A percentile compares a stretch with the other conserved stretches of the same genome.
These are phyloP conservation scores for Irpex sp. DNA, from an alignment of 1,284 basidiomycete species.

Conservation along the genomic window DNA sequence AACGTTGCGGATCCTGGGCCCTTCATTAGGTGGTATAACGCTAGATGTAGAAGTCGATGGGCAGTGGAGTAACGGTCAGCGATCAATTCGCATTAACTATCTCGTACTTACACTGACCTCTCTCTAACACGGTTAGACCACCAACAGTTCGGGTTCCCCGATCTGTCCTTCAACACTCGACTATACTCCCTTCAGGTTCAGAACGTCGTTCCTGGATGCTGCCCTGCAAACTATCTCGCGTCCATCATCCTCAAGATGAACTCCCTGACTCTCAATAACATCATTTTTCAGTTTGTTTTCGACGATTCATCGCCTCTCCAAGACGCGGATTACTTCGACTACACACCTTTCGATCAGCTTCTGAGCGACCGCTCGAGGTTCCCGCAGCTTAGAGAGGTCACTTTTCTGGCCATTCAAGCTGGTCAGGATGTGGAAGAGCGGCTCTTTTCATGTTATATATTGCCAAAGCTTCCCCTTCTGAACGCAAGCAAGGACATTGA, in stretches of 20 bases:
- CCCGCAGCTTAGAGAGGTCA: too few relatives aligned
- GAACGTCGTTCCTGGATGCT: not conserved
- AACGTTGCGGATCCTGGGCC: not conserved
- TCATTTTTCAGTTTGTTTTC: too few relatives aligned
- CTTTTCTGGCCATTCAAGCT: too few relatives aligned
- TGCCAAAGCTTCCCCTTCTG: too few relatives aligned
- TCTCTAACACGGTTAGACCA: not conserved
- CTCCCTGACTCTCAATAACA: not conserved
- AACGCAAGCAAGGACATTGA: too few relatives aligned
- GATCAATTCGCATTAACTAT: not conserved
- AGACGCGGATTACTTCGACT: too few relatives aligned
- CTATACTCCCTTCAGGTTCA: not conserved
- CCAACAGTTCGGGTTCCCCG: not conserved
- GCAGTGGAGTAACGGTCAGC: not conserved
- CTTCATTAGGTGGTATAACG: not conserved
- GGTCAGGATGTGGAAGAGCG: too few relatives aligned
- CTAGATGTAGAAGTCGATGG: not conserved
- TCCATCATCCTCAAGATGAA: not conserved
- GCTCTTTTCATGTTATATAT: too few relatives aligned
- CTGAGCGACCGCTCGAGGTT: too few relatives aligned
- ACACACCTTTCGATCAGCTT: too few relatives aligned
- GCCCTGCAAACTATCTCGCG: not conserved
- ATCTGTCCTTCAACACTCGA: not conserved
- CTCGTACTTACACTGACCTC: too few relatives aligned
- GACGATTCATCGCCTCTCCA: too few relatives aligned